phyloP scores from a whole-genome alignment of 2,329 filamentous ascomycete species.

The Arthrobotrys iridis region DNA sequence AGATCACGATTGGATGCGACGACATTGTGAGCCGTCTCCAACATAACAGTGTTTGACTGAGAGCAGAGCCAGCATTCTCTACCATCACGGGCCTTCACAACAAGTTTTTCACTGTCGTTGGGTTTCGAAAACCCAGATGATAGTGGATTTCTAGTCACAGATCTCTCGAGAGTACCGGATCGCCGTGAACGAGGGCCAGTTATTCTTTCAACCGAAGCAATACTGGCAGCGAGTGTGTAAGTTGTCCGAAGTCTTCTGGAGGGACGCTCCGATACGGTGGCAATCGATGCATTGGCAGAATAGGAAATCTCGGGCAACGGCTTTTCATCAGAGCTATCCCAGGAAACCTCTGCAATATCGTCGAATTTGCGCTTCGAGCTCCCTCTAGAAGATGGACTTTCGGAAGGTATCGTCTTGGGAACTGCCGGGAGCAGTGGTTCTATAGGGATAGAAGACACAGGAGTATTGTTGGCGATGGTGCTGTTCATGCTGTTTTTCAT shows the following conservation, averaged over 20 bases:
- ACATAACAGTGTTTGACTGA: constrained; percentile 39
- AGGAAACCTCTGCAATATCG: constrained; percentile 36
- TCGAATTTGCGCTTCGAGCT: constrained; percentile 46
- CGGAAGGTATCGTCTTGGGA: constrained; percentile 9
- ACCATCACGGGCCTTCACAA: constrained; percentile 46
- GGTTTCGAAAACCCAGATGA: constrained; percentile 51
- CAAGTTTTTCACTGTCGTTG: constrained; percentile 49
- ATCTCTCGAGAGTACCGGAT: constrained; percentile 29
- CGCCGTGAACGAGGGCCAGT: constrained; percentile 33
- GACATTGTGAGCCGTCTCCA: constrained; percentile 49
- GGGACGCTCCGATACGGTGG: constrained; percentile 42
- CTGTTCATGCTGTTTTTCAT: background rate
- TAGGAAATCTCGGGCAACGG: constrained; percentile 33
- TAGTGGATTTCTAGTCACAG: constrained; percentile 45
- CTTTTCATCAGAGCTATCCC: constrained; percentile 21
- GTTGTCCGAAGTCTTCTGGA: constrained; percentile 34
- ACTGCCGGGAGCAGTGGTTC: background rate
- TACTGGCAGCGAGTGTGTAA: constrained; percentile 48
- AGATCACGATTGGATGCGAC: constrained; percentile 49
- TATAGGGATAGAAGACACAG: background rate
- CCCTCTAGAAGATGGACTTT: constrained; percentile 5
- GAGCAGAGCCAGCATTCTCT: constrained; percentile 50
- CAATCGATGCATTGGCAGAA: constrained; percentile 46
- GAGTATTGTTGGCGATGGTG: constrained; percentile 5
- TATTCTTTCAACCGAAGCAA: constrained; percentile 43